phyloP scores from a whole-genome alignment of 768 basidiomycete genomes.

The Vararia minispora region DNA sequence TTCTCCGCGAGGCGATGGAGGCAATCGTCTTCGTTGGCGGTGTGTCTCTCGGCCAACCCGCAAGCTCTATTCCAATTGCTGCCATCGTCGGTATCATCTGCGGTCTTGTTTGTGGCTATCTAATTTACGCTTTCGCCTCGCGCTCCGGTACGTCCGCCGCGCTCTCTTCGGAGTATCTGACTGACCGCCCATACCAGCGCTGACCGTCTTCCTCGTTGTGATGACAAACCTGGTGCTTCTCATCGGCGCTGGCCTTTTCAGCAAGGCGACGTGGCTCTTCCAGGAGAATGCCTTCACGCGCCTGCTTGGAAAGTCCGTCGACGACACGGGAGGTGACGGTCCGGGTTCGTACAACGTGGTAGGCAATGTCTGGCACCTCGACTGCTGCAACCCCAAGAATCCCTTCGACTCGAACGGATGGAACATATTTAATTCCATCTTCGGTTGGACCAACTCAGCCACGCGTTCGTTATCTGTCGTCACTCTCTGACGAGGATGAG shows the following conservation, averaged over 20 bases:
- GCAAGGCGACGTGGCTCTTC: conserved; percentile 64
- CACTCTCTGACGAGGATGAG: neutral
- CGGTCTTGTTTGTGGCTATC: conserved; percentile 60
- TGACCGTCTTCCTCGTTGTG: conserved; percentile 78
- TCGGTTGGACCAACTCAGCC: conserved; percentile 85
- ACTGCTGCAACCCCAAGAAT: conserved; percentile 66
- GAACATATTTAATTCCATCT: conserved; percentile 74
- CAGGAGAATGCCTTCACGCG: conserved; percentile 54
- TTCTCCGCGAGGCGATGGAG: conserved; percentile 90
- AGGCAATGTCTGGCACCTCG: conserved; percentile 81
- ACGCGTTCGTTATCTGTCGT: conserved; percentile 37
- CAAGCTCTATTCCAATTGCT: conserved; percentile 81
- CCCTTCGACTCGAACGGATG: conserved; percentile 45
- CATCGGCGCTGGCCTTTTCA: conserved; percentile 91
- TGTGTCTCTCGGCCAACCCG: conserved; percentile 76
- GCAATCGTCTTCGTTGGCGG: conserved; percentile 92
- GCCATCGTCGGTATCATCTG: conserved; percentile 76
- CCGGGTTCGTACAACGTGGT: conserved; percentile 77
- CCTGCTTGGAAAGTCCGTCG: conserved; percentile 65
- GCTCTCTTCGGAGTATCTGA: too few species aligned
- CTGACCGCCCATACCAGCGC: too few species aligned
- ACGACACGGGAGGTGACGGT: conserved; percentile 57
- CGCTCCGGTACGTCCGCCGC: conserved; percentile 54
- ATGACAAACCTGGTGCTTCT: conserved; percentile 91
- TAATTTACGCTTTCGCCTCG: conserved; percentile 75